A percentile compares a stretch with the other conserved stretches of the same genome.
These are phyloP conservation scores for Xylariomycetidae sp. DNA, from an alignment of 2,329 filamentous ascomycete species.

Conservation along the genomic window DNA sequence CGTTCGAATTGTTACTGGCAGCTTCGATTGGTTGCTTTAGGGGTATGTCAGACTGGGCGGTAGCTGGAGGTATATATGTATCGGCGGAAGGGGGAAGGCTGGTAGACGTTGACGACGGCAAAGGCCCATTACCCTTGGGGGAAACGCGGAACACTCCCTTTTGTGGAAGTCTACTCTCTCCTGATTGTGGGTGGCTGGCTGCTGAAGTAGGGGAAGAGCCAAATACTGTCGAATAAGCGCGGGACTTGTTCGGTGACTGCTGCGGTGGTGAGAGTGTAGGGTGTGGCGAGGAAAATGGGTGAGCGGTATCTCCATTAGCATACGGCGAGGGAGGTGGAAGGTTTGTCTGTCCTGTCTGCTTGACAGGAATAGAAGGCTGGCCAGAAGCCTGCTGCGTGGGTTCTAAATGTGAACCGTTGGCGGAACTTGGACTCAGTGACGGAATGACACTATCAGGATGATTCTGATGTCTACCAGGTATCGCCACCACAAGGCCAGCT, in stretches of 20 bases:
- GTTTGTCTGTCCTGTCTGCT: constrained; percentile 21
- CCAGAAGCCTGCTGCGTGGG: constrained; percentile 12
- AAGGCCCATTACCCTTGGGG: constrained; percentile 17
- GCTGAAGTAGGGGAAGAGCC: constrained; percentile 26
- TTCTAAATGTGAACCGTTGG: constrained; percentile 14
- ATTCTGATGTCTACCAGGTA: constrained; percentile 12
- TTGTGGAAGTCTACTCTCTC: constrained; percentile 19
- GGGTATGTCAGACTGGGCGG: constrained; percentile 22
- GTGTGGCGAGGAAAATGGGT: constrained; percentile 40
- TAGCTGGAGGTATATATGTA: constrained; percentile 12
- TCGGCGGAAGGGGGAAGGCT: constrained; percentile 17
- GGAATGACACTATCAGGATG: constrained; percentile 9
- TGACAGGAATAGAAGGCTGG: constrained; percentile 21
- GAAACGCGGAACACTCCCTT: constrained; percentile 28
- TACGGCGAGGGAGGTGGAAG: constrained; percentile 22
- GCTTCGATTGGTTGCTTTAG: constrained; percentile 21
- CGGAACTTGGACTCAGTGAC: constrained; percentile 5
- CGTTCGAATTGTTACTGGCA: constrained; percentile 16
- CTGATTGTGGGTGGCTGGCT: constrained; percentile 7
- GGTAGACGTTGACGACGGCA: constrained; percentile 13
- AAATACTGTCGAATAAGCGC: constrained; percentile 34
- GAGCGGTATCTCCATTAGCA: constrained; percentile 26
- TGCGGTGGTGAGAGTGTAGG: constrained; percentile 37
- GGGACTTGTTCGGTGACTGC: constrained; percentile 35
- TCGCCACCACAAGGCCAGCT: constrained; percentile 13